Conservation (phyloP, 2,329 filamentous ascomycete genomes). For the Tolypocladium pustulatum region DNA sequence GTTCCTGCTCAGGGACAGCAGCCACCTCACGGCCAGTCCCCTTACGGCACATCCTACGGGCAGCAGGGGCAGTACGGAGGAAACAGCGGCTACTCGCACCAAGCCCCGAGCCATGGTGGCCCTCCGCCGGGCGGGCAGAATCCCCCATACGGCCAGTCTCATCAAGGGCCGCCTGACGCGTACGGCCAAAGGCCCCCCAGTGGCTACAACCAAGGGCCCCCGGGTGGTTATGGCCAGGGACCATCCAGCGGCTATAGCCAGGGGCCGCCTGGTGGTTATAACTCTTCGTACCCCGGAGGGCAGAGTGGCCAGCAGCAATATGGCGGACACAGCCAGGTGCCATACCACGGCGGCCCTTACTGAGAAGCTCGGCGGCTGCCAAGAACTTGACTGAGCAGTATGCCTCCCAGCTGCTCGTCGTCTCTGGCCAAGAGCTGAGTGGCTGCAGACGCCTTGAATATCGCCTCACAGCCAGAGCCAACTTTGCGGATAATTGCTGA, state of each 20-base stretch:
- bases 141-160: constrained; percentile 6
- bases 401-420: background rate
- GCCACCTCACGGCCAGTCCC: constrained; percentile 7
- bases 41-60: constrained; percentile 11
- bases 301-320: constrained; percentile 19
- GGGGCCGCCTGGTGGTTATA: constrained; percentile 14
- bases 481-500: background rate
- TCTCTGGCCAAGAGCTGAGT: background rate
- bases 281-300: constrained; percentile 14
- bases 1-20: constrained; percentile 6
- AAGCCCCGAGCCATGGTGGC: constrained; percentile 11
- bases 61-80: constrained; percentile 14
- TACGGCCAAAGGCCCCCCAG: constrained; percentile 5
- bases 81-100: constrained; percentile 9
- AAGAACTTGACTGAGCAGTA: background rate
- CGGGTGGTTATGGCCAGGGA: constrained; percentile 5
- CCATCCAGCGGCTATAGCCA: constrained; percentile 3
- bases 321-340: constrained; percentile 13
- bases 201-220: constrained; percentile 4
- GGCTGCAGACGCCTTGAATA: background rate
- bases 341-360: constrained; percentile 7
- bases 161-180: constrained; percentile 1
- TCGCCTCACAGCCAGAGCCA: background rate
- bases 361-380: constrained; percentile 1
- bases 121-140: constrained; percentile 6